phyloP scores from a whole-genome alignment of 2,329 filamentous ascomycete genomes.

The Exophiala phaeomuriformis region DNA sequence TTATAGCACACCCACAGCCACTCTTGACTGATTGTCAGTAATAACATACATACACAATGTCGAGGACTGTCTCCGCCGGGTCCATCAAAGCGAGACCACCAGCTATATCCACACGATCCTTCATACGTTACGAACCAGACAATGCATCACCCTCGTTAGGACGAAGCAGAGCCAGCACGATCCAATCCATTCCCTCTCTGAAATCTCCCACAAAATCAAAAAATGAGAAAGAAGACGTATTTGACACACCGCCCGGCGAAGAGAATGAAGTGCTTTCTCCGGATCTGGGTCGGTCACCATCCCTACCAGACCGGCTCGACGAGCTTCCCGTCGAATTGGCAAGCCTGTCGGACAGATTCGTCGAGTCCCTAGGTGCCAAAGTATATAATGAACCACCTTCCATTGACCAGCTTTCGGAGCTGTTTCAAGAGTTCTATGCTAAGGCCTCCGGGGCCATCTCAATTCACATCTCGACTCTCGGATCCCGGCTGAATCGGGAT shows the following conservation, averaged over 20 bases:
- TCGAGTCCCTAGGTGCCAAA: conserved; percentile 81
- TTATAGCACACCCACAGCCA: neutral
- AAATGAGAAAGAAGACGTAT: conserved; percentile 34
- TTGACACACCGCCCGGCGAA: conserved; percentile 37
- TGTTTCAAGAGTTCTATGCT: conserved; percentile 92
- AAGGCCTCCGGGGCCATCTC: conserved; percentile 73
- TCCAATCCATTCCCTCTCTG: conserved; percentile 16
- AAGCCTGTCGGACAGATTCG: conserved; percentile 84
- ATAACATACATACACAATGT: conserved; percentile 45
- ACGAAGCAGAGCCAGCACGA: conserved; percentile 27
- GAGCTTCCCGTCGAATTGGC: conserved; percentile 91
- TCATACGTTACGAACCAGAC: conserved; percentile 32
- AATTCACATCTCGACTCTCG: conserved; percentile 76
- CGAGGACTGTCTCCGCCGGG: conserved; percentile 14
- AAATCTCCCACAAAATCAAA: conserved; percentile 24
- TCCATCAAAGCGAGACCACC: conserved; percentile 29
- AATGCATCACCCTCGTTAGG: conserved; percentile 21
- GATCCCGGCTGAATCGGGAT: conserved; percentile 65
- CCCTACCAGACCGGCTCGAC: conserved; percentile 62
- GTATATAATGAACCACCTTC: conserved; percentile 76
- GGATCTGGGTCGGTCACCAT: conserved; percentile 28
- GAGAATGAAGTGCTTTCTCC: conserved; percentile 30
- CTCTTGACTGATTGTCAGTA: conserved; percentile 39
- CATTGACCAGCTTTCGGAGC: conserved; percentile 71
- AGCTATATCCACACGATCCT: conserved; percentile 35